These are phyloP conservation scores for Cladophialophora yegresii DNA, from an alignment of 2,329 filamentous ascomycete genomes.

Conservation along the genomic window DNA sequence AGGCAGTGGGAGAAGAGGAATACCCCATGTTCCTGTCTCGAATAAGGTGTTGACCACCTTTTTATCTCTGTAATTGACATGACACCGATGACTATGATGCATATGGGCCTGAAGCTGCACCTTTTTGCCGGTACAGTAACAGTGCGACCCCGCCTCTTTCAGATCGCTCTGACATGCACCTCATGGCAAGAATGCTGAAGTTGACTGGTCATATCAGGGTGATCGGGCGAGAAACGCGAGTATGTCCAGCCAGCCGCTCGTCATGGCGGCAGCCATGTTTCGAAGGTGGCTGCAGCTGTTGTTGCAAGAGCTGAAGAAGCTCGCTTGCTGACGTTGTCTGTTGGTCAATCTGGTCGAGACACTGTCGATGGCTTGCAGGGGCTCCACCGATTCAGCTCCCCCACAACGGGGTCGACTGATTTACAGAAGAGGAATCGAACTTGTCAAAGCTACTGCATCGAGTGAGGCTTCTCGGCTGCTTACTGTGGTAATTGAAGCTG, in stretches of 20 bases:
- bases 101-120: background rate
- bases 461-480: background rate
- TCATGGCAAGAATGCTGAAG: background rate
- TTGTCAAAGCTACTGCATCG: background rate
- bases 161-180: background rate
- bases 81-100: background rate
- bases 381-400: background rate
- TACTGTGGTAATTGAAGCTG: background rate
- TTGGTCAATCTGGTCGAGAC: background rate
- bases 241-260: conserved; percentile 7
- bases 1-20: background rate
- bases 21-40: background rate
- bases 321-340: background rate
- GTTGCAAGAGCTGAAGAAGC: background rate
- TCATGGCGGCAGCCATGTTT: background rate
- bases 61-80: background rate
- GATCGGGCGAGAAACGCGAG: background rate
- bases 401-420: background rate
- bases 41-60: background rate
- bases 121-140: background rate
- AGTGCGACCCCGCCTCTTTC: background rate
- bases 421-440: background rate
- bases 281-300: background rate
- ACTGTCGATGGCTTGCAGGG: background rate
- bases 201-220: background rate